Percentiles rank a stretch among this genome's conserved stretches.
Conservation (phyloP, 805 yeast genomes). For the Debaryomyces maramus region DNA sequence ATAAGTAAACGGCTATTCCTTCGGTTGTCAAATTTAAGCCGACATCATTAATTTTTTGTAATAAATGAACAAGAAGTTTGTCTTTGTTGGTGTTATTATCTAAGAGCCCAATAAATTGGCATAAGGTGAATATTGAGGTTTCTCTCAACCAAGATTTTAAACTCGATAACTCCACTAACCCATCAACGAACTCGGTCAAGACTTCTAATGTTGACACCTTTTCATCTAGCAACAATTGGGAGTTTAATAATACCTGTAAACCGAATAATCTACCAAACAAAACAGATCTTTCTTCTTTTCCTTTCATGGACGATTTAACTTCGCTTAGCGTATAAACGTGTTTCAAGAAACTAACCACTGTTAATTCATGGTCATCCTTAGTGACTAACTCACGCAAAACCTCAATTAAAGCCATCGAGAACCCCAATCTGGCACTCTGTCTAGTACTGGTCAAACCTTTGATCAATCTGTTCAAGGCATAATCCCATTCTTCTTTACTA, state of each 20-base stretch:
- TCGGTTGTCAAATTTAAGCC: conserved; percentile 70
- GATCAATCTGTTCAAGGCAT: conserved; percentile 75
- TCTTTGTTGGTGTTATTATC: conserved; percentile 16
- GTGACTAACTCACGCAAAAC: conserved; percentile 39
- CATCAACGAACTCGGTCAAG: conserved; percentile 38
- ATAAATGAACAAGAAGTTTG: conserved; percentile 26
- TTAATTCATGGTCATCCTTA: conserved; percentile 29
- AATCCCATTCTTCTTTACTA: conserved; percentile 66
- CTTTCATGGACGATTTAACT: conserved; percentile 50
- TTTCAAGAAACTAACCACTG: conserved; percentile 33
- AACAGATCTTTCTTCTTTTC: conserved; percentile 78
- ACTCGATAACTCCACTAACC: conserved; percentile 56
- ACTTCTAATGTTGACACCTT: conserved; percentile 13
- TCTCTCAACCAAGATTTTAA: conserved; percentile 85
- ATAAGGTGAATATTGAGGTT: conserved; percentile 70
- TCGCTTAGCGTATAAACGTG: conserved; percentile 40
- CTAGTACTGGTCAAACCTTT: conserved; percentile 81
- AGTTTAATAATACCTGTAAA: conserved; percentile 64
- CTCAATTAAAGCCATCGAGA: conserved; percentile 84
- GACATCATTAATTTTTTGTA: conserved; percentile 48
- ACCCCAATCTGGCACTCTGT: conserved; percentile 84
- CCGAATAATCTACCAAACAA: conserved; percentile 87
- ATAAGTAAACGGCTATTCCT: conserved; percentile 71
- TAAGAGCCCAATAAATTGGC: conserved; percentile 40
- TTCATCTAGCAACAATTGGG: conserved; percentile 29